Evolutionary conservation across 345 rosid species (phyloP).

Genomic region (Melaleuca alternifolia): DNA sequence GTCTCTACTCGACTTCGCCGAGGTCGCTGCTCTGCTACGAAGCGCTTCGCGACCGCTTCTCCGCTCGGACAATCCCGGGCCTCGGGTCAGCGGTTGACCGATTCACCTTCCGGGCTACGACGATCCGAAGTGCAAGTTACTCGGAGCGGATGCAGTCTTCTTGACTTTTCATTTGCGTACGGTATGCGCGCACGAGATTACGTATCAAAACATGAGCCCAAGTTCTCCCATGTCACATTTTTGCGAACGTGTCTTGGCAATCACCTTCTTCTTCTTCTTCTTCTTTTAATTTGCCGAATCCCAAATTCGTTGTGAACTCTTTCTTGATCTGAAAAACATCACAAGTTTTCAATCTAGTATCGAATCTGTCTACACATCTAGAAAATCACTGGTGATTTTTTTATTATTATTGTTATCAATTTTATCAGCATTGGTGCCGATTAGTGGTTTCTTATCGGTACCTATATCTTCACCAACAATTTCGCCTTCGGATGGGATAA

Average conservation of each 20-base stretch:
- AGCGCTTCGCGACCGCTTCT: background rate
- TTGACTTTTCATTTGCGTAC: background rate
- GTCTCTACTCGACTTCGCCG: background rate
- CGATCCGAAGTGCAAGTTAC: background rate
- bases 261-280: background rate
- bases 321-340: background rate
- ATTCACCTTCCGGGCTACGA: background rate
- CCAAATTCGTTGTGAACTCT: background rate
- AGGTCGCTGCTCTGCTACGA: background rate
- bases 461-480: accelerated
- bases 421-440: background rate
- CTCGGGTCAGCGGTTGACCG: background rate
- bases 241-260: background rate
- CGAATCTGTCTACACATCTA: accelerated
- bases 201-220: background rate
- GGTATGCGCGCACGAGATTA: background rate
- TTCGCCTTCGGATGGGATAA: too few species aligned
- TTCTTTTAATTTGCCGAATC: background rate
- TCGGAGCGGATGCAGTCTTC: background rate
- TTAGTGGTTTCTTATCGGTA: accelerated
- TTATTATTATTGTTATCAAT: background rate
- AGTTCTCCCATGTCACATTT: accelerated
- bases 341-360: accelerated
- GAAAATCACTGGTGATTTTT: accelerated
- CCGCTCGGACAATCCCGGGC: background rate